These are phyloP conservation scores for Coemansia sp. DNA, from an alignment of 192 early-diverging fungal species.

Conservation along the genomic window DNA sequence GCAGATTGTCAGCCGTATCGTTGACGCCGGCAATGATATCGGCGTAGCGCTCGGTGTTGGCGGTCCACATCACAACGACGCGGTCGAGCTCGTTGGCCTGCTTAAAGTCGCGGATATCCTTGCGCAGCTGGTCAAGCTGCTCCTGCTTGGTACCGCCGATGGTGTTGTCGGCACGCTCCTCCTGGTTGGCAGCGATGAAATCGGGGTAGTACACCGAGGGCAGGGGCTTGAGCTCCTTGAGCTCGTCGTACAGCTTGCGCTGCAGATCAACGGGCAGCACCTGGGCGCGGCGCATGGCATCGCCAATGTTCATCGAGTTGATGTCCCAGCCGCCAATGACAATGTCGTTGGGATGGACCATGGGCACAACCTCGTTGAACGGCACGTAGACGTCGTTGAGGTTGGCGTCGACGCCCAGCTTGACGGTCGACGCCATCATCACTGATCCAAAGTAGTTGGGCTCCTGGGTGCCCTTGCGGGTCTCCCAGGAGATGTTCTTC, in stretches of 20 bases:
- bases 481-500: constrained; percentile 82
- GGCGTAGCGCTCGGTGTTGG: constrained; percentile 92
- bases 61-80: constrained; percentile 97
- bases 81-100: constrained; percentile 79
- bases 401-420: constrained; percentile 82
- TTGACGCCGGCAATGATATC: constrained; percentile 86
- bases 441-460: constrained; percentile 98
- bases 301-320: constrained; percentile 76
- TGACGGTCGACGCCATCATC: constrained; percentile 93
- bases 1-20: constrained; percentile 92
- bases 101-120: constrained; percentile 97
- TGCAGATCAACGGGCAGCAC: constrained; percentile 97
- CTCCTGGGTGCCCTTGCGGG: constrained; percentile 85
- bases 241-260: constrained; percentile 81
- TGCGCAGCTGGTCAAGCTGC: constrained; percentile 89
- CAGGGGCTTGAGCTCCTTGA: constrained; percentile 79
- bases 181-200: constrained; percentile 99
- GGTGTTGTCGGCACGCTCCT: constrained; percentile 92
- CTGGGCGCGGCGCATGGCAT: constrained; percentile 91
- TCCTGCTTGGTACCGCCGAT: constrained; percentile 84
- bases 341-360: constrained; percentile 95
- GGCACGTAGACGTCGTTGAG: constrained; percentile 91
- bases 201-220: constrained; percentile 98
- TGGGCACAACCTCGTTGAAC: constrained; percentile 89
- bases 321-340: constrained; percentile 99